Percentiles rank a stretch among this genome's conserved stretches.
phyloP scores from a whole-genome alignment of 1,284 basidiomycete genomes.

The Inonotus hispidus region DNA sequence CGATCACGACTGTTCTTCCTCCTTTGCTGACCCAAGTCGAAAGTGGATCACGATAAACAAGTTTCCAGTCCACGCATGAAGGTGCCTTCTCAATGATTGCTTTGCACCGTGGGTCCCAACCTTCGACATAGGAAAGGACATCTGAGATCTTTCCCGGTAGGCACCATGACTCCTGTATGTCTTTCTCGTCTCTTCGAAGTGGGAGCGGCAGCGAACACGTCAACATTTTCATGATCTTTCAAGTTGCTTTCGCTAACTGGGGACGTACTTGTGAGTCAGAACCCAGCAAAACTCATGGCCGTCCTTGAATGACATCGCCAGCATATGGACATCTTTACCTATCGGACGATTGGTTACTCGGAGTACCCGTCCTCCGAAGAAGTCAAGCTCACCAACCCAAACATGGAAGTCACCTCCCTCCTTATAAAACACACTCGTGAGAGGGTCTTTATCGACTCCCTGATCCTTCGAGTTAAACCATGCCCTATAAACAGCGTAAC shows the following conservation, averaged over 20 bases:
- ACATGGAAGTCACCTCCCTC: constrained; percentile 20
- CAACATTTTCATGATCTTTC: background rate
- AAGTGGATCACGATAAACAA: constrained; percentile 23
- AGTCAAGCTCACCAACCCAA: constrained; percentile 9
- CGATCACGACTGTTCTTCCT: constrained; percentile 21
- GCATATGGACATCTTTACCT: constrained; percentile 20
- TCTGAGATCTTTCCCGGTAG: constrained; percentile 23
- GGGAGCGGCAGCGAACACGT: background rate
- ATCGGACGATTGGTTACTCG: background rate
- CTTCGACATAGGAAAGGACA: constrained; percentile 19
- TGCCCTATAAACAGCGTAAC: constrained; percentile 22
- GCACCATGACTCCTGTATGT: constrained; percentile 24
- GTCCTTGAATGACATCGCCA: constrained; percentile 19
- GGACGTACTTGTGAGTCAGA: constrained; percentile 19
- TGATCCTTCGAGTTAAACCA: constrained; percentile 22
- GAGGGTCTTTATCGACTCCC: constrained; percentile 20
- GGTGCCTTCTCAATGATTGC: constrained; percentile 17
- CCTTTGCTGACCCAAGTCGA: constrained; percentile 21
- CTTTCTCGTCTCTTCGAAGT: constrained; percentile 18
- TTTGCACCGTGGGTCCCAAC: constrained; percentile 20
- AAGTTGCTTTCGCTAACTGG: background rate
- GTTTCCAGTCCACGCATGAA: constrained; percentile 23
- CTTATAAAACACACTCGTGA: constrained; percentile 19
- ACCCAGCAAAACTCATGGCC: constrained; percentile 23
- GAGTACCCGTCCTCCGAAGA: background rate